Base-by-base conservation (phyloP, 169 alveolate genomes). In the Eimeria acervulina region DNA sequence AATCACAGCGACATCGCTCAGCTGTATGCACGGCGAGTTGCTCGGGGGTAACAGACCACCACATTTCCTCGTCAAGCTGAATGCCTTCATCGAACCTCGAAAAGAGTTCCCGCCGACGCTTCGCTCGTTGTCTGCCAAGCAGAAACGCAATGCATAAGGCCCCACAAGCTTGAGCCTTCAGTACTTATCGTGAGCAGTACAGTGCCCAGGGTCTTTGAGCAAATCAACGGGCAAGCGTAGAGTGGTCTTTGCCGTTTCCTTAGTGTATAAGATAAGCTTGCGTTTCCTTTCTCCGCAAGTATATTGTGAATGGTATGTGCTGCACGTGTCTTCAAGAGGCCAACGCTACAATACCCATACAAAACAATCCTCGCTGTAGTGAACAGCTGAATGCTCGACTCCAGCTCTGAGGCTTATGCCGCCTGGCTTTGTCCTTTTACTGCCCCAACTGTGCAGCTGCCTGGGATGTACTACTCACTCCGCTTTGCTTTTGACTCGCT, bases 41-140 rank as follows among this genome's bases (percentile, higher is more conserved):
- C 76, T 95, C 97, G 44, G 95, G 95, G 40, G 96, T 95, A 38
- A 72, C 97, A 40, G 95, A 93, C 90, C 85, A 95, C 95, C 94
- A 91, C 90, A 93, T 93, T 36, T 93, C 96, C 80, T 44, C 95
- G 91, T 90, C 96, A 68, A 95, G 68, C 78, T 81, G 78, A 33
- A 95, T 72, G 44, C 97, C 97, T 23, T 68, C 72, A 63, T 91
- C 96, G 28, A 61, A 95, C 23, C 90, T 91, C 40, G 90, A 80
- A 74, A 90, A 95, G 19, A 95, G 55, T 19, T 47, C 61, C 47
- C 40, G 51, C 66, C 94, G 87, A 23, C 92, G 87, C 15, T n/a
- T 80, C 92, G 38, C 63, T 78, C 84, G 31, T 31, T 88, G 61
- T 85, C 94, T 66, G 81, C n/a, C 70, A 36, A 84, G 26, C 6